These are phyloP conservation scores for Megacollybia marginata DNA, from an alignment of 768 basidiomycete species.

Conservation along the genomic window DNA sequence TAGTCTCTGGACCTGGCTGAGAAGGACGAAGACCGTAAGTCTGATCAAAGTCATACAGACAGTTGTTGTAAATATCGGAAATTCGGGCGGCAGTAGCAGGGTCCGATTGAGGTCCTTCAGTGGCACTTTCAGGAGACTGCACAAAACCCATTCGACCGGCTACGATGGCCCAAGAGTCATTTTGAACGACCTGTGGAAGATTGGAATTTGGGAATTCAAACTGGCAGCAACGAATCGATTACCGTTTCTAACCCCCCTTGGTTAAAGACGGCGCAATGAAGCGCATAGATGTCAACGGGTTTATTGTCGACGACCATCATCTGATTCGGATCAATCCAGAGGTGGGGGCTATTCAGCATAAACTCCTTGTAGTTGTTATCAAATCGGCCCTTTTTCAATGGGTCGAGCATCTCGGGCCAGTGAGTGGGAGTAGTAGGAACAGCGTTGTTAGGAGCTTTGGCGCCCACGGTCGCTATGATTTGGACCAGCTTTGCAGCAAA, in stretches of 20 bases:
- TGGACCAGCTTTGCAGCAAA: constrained; percentile 25
- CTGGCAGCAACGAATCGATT: constrained; percentile 9
- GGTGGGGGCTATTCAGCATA: constrained; percentile 21
- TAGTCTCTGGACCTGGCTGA: constrained; percentile 10
- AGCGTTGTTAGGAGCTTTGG: too few relatives aligned
- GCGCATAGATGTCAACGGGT: constrained; percentile 47
- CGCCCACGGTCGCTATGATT: background rate
- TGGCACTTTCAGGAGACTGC: constrained; percentile 52
- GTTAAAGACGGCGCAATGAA: constrained; percentile 53
- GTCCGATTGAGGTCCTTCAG: constrained; percentile 54
- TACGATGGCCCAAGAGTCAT: constrained; percentile 58
- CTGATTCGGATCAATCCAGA: constrained; percentile 26
- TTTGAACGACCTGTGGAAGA: constrained; percentile 36
- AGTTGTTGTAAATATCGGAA: constrained; percentile 52
- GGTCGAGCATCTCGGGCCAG: constrained; percentile 19
- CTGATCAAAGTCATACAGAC: constrained; percentile 48
- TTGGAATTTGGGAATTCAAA: background rate
- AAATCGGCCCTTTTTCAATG: constrained; percentile 46
- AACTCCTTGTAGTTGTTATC: constrained; percentile 41
- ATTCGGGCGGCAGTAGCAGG: constrained; percentile 57
- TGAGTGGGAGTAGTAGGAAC: too few relatives aligned
- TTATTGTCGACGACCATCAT: constrained; percentile 46
- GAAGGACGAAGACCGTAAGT: constrained; percentile 30
- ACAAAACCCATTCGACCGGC: constrained; percentile 63
- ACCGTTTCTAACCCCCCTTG: constrained; percentile 49